Conservation (phyloP, 1,284 basidiomycete genomes). For the Malassezia yamatoensis region DNA sequence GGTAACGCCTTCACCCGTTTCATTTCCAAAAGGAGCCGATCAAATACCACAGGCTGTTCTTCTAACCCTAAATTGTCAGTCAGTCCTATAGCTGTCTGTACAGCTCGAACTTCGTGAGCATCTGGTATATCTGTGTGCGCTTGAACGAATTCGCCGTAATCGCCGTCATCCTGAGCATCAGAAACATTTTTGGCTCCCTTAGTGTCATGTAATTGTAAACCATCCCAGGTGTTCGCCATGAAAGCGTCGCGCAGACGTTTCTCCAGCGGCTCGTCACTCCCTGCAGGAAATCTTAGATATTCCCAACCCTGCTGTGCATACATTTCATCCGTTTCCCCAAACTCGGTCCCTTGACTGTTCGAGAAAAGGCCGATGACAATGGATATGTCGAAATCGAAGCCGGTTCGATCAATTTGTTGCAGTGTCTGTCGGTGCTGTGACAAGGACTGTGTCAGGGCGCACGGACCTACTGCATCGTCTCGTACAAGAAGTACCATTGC, state of each 20-base stretch:
- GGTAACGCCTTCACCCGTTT: constrained; percentile 8
- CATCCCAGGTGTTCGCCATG: constrained; percentile 11
- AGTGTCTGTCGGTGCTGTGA: not conserved
- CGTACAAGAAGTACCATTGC: constrained; percentile 5
- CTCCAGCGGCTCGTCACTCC: not conserved
- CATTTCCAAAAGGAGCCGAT: not conserved
- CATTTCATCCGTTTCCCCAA: not conserved
- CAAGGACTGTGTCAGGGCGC: not conserved
- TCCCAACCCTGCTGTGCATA: constrained; percentile 16
- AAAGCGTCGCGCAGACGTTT: constrained; percentile 8
- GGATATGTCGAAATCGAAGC: constrained; percentile 2
- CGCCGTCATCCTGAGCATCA: not conserved
- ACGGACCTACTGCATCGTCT: not conserved
- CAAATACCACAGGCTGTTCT: not conserved
- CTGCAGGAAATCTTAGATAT: constrained; percentile 5
- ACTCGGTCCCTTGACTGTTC: not conserved
- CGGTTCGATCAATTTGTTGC: not conserved
- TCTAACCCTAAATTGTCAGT: not conserved
- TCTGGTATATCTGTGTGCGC: not conserved
- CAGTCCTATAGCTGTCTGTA: not conserved
- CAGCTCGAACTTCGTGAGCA: not conserved
- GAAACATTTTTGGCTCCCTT: not conserved
- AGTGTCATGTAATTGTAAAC: not conserved
- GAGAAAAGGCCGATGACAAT: not conserved
- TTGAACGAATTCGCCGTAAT: constrained; percentile 7